Evolutionary conservation across 495 filamentous ascomycete genomes (phyloP).

Genomic region (Hypoxylon perforatum): DNA sequence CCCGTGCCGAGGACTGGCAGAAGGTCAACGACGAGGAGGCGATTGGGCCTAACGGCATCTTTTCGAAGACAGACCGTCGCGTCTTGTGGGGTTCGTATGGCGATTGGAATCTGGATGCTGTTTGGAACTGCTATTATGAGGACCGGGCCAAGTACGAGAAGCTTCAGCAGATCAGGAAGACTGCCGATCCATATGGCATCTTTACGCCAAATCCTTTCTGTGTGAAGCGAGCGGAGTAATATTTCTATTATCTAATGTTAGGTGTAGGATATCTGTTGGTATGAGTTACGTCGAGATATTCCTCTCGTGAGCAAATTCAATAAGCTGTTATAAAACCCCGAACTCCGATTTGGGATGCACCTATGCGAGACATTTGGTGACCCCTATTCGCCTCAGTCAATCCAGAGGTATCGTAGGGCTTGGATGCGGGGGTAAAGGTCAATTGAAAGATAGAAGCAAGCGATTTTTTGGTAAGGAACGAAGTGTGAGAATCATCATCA

Average conservation of each 20-base stretch:
- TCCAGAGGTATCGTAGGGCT: background rate
- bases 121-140: conserved; percentile 52
- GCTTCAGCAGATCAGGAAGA: conserved; percentile 47
- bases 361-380: background rate
- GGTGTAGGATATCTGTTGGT: no score
- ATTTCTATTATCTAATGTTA: background rate
- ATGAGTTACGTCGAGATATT: no score
- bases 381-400: no score
- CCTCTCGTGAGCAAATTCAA: no score
- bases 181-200: conserved; percentile 49
- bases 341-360: conserved; percentile 8
- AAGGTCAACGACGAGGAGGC: conserved; percentile 49
- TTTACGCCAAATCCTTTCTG: conserved; percentile 52
- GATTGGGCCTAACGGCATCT: conserved; percentile 47
- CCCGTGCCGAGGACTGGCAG: conserved; percentile 52
- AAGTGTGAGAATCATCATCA: background rate
- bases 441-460: background rate
- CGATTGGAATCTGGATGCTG: conserved; percentile 46
- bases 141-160: conserved; percentile 52
- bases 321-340: background rate
- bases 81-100: conserved; percentile 55
- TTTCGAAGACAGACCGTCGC: conserved; percentile 52
- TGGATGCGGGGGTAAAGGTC: background rate
- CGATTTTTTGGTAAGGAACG: background rate
- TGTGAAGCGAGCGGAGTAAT: conserved; percentile 44